Percentiles rank a stretch among this genome's conserved stretches.
Evolutionary conservation across 2,329 filamentous ascomycete species (phyloP).

Genomic region (Penicillium hordei): DNA sequence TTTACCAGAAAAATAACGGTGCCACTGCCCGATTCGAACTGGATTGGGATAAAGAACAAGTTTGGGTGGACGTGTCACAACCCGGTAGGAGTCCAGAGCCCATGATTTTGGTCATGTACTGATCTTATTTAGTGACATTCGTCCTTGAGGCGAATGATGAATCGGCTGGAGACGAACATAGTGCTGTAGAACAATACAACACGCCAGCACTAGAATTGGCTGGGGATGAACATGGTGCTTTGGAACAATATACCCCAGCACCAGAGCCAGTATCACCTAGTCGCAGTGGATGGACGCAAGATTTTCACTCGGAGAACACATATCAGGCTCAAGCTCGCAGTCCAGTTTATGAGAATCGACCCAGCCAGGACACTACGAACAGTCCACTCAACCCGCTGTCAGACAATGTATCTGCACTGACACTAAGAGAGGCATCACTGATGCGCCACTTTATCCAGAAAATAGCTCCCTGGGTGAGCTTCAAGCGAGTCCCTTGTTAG

Average conservation of each 20-base stretch:
- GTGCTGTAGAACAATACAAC: not conserved
- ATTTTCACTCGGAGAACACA: not conserved
- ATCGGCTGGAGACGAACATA: conserved; percentile 4
- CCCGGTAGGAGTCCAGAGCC: conserved; percentile 22
- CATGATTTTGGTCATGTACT: not conserved
- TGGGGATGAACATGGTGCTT: conserved; percentile 2
- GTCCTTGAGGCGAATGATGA: conserved; percentile 26
- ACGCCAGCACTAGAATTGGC: not conserved
- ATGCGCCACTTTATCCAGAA: conserved; percentile 37
- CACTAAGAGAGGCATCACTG: conserved; percentile 35
- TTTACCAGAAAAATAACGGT: conserved; percentile 34
- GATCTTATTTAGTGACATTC: conserved; percentile 26
- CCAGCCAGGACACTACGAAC: not conserved
- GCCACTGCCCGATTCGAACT: conserved; percentile 30
- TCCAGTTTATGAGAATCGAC: not conserved
- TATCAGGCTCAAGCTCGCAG: not conserved
- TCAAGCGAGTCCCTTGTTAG: not conserved
- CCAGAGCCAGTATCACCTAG: not conserved
- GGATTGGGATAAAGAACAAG: conserved; percentile 32
- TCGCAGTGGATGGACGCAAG: not conserved
- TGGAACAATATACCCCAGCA: not conserved
- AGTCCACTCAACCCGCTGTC: conserved; percentile 16
- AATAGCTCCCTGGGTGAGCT: conserved; percentile 35
- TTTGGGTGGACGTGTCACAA: conserved; percentile 33
- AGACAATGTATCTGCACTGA: conserved; percentile 17